Conservation (phyloP, 805 yeast genomes). For the Kodamaea laetipori region DNA sequence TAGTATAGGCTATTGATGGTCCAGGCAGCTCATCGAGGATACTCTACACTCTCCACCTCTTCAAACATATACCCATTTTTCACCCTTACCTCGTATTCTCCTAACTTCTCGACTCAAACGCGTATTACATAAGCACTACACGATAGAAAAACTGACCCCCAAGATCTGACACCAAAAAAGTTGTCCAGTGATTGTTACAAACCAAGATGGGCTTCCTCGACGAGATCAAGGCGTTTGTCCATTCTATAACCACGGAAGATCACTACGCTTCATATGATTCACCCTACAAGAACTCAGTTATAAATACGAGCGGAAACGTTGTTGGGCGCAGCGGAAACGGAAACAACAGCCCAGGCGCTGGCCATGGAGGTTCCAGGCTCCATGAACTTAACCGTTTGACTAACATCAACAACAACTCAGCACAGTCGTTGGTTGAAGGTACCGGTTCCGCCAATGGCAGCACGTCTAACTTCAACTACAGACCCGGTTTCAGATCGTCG, state of each 20-base stretch:
- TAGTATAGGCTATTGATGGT: too few species aligned
- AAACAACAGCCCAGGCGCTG: constrained; percentile 20
- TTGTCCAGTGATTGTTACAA: neutral
- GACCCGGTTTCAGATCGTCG: constrained; percentile 48
- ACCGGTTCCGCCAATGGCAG: constrained; percentile 10
- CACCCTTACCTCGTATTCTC: too few species aligned
- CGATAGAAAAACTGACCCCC: constrained; percentile 8
- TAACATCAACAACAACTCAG: constrained; percentile 27
- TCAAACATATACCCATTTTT: too few species aligned
- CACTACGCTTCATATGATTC: constrained; percentile 59
- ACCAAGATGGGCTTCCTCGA: constrained; percentile 29
- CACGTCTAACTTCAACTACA: constrained; percentile 33
- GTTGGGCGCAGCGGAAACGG: constrained; percentile 17
- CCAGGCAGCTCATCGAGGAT: too few species aligned
- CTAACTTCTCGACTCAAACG: too few species aligned
- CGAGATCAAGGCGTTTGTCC: constrained; percentile 35
- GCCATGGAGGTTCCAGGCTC: constrained; percentile 30
- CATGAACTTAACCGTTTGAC: constrained; percentile 35
- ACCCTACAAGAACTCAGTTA: constrained; percentile 30
- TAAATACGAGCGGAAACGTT: constrained; percentile 10
- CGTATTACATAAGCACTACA: constrained; percentile 7
- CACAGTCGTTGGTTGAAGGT: constrained; percentile 28
- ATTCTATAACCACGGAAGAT: constrained; percentile 58
- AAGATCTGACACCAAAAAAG: neutral
- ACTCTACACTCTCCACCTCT: too few species aligned